A percentile compares a stretch with the other conserved stretches of the same genome.
phyloP scores from a whole-genome alignment of 441 rosid species.

The Brassica balearica region DNA sequence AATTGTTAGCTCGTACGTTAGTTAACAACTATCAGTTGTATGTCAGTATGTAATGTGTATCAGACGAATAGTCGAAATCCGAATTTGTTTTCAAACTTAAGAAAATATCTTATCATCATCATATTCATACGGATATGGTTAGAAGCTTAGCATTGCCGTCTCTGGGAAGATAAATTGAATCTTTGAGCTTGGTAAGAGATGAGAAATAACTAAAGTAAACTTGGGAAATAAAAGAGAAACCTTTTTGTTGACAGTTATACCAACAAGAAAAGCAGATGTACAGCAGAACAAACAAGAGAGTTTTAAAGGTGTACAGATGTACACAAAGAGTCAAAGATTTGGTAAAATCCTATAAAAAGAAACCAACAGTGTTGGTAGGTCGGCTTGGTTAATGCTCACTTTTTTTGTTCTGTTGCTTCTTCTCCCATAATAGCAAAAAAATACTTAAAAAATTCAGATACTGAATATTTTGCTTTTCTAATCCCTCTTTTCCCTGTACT shows the following conservation, averaged over 20 bases:
- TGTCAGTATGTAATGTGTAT: neutral
- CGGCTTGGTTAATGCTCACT: conserved; percentile 29
- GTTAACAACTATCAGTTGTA: neutral
- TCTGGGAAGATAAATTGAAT: neutral
- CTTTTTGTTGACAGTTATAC: no score
- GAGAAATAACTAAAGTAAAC: neutral
- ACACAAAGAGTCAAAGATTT: conserved; percentile 45
- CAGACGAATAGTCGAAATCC: neutral
- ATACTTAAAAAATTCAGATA: conserved; percentile 10
- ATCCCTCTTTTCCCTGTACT: conserved; percentile 23
- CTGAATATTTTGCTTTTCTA: conserved; percentile 12
- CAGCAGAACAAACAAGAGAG: neutral
- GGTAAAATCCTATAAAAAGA: conserved; percentile 35
- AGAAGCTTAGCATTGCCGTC: neutral
- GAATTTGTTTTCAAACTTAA: neutral
- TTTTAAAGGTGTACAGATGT: neutral
- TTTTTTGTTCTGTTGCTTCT: conserved; percentile 29
- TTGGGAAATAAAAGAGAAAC: neutral
- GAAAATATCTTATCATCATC: neutral
- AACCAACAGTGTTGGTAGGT: conserved; percentile 35
- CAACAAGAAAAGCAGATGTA: neutral
- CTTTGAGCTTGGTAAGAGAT: neutral
- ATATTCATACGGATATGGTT: neutral
- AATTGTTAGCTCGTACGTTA: neutral
- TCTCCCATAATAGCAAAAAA: conserved; percentile 17